A percentile compares a stretch with the other conserved stretches of the same genome.
Evolutionary conservation across 345 rosid species (phyloP).

Genomic region (Lenwebbia sp.): DNA sequence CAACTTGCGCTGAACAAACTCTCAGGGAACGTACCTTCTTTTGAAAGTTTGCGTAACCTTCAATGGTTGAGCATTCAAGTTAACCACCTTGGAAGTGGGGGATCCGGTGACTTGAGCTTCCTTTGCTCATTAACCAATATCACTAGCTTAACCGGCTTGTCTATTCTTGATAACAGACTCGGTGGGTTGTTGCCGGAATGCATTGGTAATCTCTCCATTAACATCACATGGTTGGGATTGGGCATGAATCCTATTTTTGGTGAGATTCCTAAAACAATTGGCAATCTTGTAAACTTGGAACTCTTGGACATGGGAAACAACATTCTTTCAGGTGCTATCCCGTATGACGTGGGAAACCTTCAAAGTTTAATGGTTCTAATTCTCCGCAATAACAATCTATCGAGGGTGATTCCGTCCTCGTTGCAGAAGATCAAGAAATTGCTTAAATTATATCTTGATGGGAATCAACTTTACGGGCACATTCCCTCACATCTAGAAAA

Average conservation of each 20-base stretch:
- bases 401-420: conserved; percentile 11
- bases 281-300: not conserved
- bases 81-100: conserved; percentile 10
- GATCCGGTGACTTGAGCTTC: conserved; percentile 4
- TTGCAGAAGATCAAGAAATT: conserved; percentile 5
- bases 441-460: not conserved
- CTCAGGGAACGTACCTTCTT: conserved; percentile 4
- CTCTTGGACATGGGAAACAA: not conserved
- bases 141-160: not conserved
- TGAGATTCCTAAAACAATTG: too few species aligned
- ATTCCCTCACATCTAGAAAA: conserved; percentile 9
- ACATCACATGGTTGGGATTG: too few species aligned
- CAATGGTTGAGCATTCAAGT: not conserved
- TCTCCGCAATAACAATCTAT: not conserved
- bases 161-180: too few species aligned
- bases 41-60: conserved; percentile 1
- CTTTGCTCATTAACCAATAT: conserved; percentile 5
- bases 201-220: too few species aligned
- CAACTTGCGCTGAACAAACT: not conserved
- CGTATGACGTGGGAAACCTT: conserved; percentile 8
- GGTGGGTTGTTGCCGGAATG: too few species aligned
- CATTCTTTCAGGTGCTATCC: conserved; percentile 6
- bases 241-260: not conserved
- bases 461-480: conserved; percentile 9
- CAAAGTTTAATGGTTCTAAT: not conserved